Evolutionary conservation across 176 grass and related monocot species (phyloP).

Genomic region (Musa troglodytarum): DNA sequence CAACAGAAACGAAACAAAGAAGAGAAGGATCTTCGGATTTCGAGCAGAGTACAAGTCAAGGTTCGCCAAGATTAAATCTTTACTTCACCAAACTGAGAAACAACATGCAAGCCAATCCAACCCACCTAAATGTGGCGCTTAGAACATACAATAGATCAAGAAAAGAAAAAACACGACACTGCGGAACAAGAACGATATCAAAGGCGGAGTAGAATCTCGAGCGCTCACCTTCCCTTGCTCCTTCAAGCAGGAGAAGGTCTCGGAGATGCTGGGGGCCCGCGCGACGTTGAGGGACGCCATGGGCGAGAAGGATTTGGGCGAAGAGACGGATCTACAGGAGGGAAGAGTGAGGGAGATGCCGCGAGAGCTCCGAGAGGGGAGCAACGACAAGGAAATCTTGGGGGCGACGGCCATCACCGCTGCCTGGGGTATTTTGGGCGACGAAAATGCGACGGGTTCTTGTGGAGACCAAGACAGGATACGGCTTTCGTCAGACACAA

Average conservation of each 20-base stretch:
- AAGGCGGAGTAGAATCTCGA: neutral
- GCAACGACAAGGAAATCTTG: neutral
- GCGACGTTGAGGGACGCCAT: slow-evolving; percentile 16
- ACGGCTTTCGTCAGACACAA: no score
- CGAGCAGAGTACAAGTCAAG: no score
- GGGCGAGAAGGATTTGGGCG: neutral
- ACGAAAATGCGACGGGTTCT: neutral
- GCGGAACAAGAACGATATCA: neutral
- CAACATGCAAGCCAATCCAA: neutral
- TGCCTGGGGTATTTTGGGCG: neutral
- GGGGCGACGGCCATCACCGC: neutral
- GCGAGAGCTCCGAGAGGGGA: neutral
- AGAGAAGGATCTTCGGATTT: no score
- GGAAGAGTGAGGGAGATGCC: neutral
- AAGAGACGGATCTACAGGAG: neutral
- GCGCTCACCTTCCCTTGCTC: slow-evolving; percentile 12
- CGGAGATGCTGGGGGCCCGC: neutral
- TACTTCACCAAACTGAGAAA: no score
- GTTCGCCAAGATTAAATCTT: no score
- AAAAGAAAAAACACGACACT: neutral
- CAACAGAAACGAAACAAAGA: no score
- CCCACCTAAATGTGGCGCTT: neutral
- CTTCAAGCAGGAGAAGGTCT: slow-evolving; percentile 21
- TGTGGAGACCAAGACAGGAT: no score
- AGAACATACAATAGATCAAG: neutral